Base-by-base conservation (phyloP, 2,329 filamentous ascomycete genomes). In the Diplocarpon mali region DNA sequence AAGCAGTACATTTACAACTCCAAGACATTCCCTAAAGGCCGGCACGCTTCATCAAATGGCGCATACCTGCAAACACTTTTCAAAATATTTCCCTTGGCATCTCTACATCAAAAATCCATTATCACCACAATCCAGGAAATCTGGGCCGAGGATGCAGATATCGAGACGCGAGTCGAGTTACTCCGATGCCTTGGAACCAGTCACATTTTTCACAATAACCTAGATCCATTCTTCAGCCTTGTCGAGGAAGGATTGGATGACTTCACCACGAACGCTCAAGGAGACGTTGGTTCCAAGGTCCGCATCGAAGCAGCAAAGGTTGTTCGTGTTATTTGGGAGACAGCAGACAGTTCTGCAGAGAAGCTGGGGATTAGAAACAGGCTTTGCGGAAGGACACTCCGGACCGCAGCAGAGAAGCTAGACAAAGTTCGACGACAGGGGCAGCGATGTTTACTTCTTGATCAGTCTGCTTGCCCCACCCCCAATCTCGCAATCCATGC, bases 201-300 rank as follows among this genome's bases (percentile, higher is more conserved):
- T 45, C 63, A 64, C 5, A 59, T 73, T 4, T 37, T 57, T 7
- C 29, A 47, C 1, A 47, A 40, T 1, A 41, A 52, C 31, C 32
- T 49, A 8, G 11, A 32, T 5, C 17, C 38, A 1, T 55, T 60
- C 30, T 35, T 49, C 7, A 15, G 46, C 14, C 48, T 62, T 11
- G 62, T 83, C 8, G 58, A 63, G 0, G 72, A 73, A 34, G 78
- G 81, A 0, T 65, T 98, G 24, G 83, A 90, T 53, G 89, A 98
- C 60, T 96, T 96, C 59, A 94, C 86, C 0, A 89, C 86, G 3
- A 90, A 86, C 53, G 81, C 89, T 12, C 73, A 88, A 45, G 92
- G 92, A 13, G 92, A 98, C 58, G 75, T 96, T 39, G 92, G 92
- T 5, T 94, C 89, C 0, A 76, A 89, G 42, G 83, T 94, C 3